Evolutionary conservation across 805 yeast genomes (phyloP).

Genomic region (Starmerella riodocensis): DNA sequence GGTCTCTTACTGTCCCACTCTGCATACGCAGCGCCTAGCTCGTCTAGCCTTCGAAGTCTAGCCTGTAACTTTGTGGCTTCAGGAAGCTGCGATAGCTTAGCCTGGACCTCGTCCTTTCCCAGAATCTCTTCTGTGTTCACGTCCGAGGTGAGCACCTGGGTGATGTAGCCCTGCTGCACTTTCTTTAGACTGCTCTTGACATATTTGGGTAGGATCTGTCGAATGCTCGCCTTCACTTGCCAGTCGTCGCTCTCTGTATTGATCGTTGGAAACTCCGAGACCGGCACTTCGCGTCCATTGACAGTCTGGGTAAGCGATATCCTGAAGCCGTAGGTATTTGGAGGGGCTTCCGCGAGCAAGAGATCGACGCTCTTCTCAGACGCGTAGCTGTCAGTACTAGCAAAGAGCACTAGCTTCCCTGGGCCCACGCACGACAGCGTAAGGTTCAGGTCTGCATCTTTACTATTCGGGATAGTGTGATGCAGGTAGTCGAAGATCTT

Average conservation of each 20-base stretch:
- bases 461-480: conserved; percentile 13
- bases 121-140: conserved; percentile 19
- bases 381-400: conserved; percentile 4
- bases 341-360: conserved; percentile 1
- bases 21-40: conserved; percentile 24
- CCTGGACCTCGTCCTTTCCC: conserved; percentile 20
- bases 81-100: conserved; percentile 21
- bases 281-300: conserved; percentile 19
- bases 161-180: conserved; percentile 22
- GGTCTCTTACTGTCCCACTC: conserved; percentile 18
- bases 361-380: background rate
- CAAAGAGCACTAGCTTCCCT: conserved; percentile 23
- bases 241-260: conserved; percentile 26
- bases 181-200: conserved; percentile 18
- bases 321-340: conserved; percentile 18
- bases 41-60: conserved; percentile 25
- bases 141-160: conserved; percentile 22
- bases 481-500: conserved; percentile 33
- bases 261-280: conserved; percentile 23
- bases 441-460: conserved; percentile 16
- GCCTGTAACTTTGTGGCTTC: conserved; percentile 22
- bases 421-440: conserved; percentile 18
- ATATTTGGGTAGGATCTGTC: conserved; percentile 1
- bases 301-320: conserved; percentile 17
- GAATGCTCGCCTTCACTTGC: conserved; percentile 27